phyloP scores from a whole-genome alignment of 2,329 filamentous ascomycete species.

The Penicillium griseofulvum region DNA sequence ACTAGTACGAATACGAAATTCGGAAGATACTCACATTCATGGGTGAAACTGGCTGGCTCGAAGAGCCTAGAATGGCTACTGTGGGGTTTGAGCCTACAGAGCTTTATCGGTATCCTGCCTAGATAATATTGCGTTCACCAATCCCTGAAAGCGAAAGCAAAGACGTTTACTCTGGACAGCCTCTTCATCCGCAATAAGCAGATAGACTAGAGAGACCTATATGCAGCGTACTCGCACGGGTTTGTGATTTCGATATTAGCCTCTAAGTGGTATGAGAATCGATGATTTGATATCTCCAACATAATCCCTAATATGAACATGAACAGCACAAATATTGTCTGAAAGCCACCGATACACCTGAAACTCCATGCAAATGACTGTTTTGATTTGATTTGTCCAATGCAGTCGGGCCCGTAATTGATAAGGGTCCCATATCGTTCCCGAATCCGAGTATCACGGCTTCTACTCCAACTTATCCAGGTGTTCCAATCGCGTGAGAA shows the following conservation, averaged over 20 bases:
- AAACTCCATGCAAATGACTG: constrained; percentile 24
- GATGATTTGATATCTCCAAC: constrained; percentile 10
- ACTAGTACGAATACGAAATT: too few relatives aligned
- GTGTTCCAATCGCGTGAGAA: constrained; percentile 89
- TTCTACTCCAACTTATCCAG: constrained; percentile 86
- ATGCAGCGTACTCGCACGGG: background rate
- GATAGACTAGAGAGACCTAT: background rate
- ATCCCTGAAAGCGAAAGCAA: background rate
- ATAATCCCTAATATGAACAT: constrained; percentile 3
- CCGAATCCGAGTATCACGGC: background rate
- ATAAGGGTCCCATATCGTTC: background rate
- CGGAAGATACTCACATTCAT: too few relatives aligned
- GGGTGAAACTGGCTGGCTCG: too few relatives aligned
- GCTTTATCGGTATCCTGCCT: background rate
- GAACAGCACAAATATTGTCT: constrained; percentile 4
- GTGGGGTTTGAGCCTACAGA: background rate
- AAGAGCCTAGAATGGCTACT: background rate
- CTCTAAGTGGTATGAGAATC: constrained; percentile 13
- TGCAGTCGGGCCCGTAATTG: constrained; percentile 4
- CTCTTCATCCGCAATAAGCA: background rate
- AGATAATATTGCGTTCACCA: background rate
- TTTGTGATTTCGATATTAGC: constrained; percentile 18
- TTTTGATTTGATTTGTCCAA: constrained; percentile 14
- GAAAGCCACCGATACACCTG: constrained; percentile 6
- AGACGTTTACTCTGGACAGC: background rate